Evolutionary conservation across 345 rosid genomes (phyloP), one percentile per base, ranked within the genome.

Genomic region (Murraya koenigii): DNA sequence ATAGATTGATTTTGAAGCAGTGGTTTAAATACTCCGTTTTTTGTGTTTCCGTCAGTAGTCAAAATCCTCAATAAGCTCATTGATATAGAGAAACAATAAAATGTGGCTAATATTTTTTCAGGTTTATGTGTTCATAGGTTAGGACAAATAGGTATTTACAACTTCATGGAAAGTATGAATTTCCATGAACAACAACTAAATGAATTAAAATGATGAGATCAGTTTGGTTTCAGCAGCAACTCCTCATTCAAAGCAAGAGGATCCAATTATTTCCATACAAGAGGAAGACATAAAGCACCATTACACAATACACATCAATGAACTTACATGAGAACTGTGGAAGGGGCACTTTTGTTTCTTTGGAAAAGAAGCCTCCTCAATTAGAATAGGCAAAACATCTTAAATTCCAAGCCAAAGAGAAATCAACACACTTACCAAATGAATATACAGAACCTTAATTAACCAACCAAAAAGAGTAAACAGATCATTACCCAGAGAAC

Each of bases 301-400:
- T 6, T 44, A 13, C 49, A 55, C 6, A 52, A 52, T 52, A 17
- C 22, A 4, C 5, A 36, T 59, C 6, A 69, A 38, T 54, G 65
- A 76, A 86, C 90, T 77, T 78, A 90, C 94, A 55, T 79, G 70
- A n/a, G 88, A 74, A 81, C 77, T 79, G 62, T 85, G 85, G 56
- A 87, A 69, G 26, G 76, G n/a, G 78, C 80, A 65, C 73, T 90
- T 84, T 30, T 89, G 85, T 78, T 73, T 82, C 47, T 73, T 71
- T 7, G 93, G 86, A 74, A 72, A 81, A 9, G 92, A 66, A 78
- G 81, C 75, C 30, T 90, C 93, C 55, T 90, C 88, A 22, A 84
- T 72, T 60, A 88, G 80, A 41, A 89, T 79, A 41, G 97, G 94
- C 75, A 86, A 80, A 64, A 88, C 86, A 86, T 89, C 97, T 93